Percentiles rank a stretch among this genome's conserved stretches.
Conservation (phyloP, 441 rosid genomes). For the Eutrema salsugineum region DNA sequence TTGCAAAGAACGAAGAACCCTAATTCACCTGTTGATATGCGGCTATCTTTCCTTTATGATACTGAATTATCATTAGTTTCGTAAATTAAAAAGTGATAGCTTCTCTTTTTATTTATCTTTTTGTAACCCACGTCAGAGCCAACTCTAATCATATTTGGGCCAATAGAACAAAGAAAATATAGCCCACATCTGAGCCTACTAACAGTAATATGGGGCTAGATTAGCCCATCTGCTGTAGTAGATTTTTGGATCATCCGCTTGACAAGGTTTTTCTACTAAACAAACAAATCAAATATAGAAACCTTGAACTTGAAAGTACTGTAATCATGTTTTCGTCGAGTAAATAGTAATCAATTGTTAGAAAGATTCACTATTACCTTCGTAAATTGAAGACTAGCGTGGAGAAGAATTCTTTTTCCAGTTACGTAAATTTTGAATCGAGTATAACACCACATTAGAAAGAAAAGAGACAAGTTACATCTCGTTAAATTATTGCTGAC, state of each 20-base stretch:
- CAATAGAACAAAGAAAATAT: neutral
- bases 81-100: too few species aligned
- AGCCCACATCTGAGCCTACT: neutral
- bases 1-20: too few species aligned
- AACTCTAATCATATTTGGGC: neutral
- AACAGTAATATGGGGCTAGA: neutral
- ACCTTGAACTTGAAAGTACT: neutral
- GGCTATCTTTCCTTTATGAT: too few species aligned
- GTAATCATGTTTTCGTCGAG: neutral
- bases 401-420: neutral
- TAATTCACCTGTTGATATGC: too few species aligned
- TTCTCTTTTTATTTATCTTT: neutral
- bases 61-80: neutral
- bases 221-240: neutral
- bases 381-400: neutral
- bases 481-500: neutral
- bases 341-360: neutral
- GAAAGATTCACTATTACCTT: neutral
- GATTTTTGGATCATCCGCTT: neutral
- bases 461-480: neutral
- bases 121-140: neutral
- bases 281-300: neutral
- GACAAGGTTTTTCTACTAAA: neutral
- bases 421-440: neutral
- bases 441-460: neutral